Percentiles rank a stretch among this genome's conserved stretches.
These are phyloP conservation scores for Trichosporon ovoides DNA, from an alignment of 1,284 basidiomycete species.

Conservation along the genomic window DNA sequence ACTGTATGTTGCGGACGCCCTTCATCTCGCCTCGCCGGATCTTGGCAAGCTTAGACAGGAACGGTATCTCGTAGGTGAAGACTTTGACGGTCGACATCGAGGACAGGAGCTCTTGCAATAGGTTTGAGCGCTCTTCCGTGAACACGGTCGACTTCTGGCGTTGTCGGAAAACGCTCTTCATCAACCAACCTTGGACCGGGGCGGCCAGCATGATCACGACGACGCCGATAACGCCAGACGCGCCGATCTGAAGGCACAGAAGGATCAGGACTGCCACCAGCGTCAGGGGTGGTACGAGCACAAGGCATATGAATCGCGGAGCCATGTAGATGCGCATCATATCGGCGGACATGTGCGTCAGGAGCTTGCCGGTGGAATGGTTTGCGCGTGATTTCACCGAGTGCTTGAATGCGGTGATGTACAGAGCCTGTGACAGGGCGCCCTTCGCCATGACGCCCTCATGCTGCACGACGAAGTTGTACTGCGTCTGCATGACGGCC, in stretches of 20 bases:
- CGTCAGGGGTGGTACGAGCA: background rate
- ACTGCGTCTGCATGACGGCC: background rate
- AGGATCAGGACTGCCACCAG: constrained; percentile 39
- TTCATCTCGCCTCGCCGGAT: constrained; percentile 60
- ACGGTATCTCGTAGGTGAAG: constrained; percentile 61
- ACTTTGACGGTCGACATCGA: constrained; percentile 67
- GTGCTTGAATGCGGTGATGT: constrained; percentile 65
- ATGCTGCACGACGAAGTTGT: background rate
- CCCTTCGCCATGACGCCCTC: constrained; percentile 49
- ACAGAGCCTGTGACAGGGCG: constrained; percentile 70
- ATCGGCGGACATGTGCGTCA: constrained; percentile 67
- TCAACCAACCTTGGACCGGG: constrained; percentile 62
- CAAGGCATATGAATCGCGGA: background rate
- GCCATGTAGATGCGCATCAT: constrained; percentile 8
- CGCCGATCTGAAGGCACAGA: constrained; percentile 55
- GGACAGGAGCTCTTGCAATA: constrained; percentile 68
- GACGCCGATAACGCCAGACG: constrained; percentile 66
- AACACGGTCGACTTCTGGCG: constrained; percentile 57
- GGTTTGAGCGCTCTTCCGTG: constrained; percentile 73
- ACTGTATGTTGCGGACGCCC: background rate
- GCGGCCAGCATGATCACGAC: constrained; percentile 60
- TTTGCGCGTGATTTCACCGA: constrained; percentile 68
- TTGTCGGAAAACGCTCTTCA: constrained; percentile 51
- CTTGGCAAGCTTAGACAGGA: constrained; percentile 57
- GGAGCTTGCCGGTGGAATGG: constrained; percentile 64